Percentiles rank a stretch among this genome's conserved stretches.
Evolutionary conservation across 345 rosid species (phyloP).

Genomic region (Sapria himalayana): DNA sequence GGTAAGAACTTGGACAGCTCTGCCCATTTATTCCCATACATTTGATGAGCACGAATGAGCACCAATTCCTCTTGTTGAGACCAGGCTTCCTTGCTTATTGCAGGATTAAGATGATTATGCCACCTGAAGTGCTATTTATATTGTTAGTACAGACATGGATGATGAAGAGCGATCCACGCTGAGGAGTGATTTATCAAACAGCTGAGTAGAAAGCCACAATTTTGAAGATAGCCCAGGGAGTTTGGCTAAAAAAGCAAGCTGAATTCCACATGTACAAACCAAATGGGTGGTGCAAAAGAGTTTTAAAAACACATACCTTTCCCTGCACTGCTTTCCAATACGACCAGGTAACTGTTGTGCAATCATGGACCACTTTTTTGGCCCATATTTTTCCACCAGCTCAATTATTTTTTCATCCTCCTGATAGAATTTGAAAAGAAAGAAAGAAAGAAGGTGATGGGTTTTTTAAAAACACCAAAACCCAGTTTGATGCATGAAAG

Average conservation of each 20-base stretch:
- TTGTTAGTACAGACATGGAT: too few relatives aligned
- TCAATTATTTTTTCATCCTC: constrained; percentile 78
- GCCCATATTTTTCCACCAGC: constrained; percentile 65
- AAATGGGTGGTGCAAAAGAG: too few relatives aligned
- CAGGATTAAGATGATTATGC: constrained; percentile 98
- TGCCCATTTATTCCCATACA: constrained; percentile 96
- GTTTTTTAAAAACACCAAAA: too few relatives aligned
- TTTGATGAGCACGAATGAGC: constrained; percentile 89
- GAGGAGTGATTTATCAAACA: too few relatives aligned
- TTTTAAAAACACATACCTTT: too few relatives aligned
- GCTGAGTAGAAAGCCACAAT: too few relatives aligned
- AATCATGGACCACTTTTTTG: constrained; percentile 96
- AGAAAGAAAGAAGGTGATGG: too few relatives aligned
- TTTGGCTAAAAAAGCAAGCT: too few relatives aligned
- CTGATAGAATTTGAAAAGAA: constrained; percentile 19
- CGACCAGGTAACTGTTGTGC: constrained; percentile 94
- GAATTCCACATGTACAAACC: too few relatives aligned
- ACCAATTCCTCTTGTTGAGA: constrained; percentile 96
- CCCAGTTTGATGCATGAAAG: too few relatives aligned
- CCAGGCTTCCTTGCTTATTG: constrained; percentile 96
- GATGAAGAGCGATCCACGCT: too few relatives aligned
- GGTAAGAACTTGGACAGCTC: constrained; percentile 92
- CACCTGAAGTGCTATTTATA: constrained; percentile 37
- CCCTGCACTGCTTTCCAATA: constrained; percentile 94
- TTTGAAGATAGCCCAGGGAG: too few relatives aligned